Conservation (phyloP, 192 early-diverging fungal genomes). For the Coemansia sp. region DNA sequence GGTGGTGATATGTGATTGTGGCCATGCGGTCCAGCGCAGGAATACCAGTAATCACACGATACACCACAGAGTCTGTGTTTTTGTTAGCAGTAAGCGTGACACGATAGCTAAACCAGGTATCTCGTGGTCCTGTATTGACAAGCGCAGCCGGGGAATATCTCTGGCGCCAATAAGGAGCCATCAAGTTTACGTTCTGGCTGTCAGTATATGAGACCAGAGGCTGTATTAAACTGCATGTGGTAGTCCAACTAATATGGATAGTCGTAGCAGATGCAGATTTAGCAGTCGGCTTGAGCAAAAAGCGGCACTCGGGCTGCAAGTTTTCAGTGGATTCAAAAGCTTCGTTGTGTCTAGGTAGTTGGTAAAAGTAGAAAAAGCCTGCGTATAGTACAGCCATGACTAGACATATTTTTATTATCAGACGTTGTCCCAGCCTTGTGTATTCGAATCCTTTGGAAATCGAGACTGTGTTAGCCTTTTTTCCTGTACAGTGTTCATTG, state of each 20-base stretch:
- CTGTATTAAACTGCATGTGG: background rate
- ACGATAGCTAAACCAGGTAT: background rate
- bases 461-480: too few species aligned
- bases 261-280: background rate
- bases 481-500: too few species aligned
- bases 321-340: too few species aligned
- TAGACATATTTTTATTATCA: conserved; percentile 1
- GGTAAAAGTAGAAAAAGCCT: background rate
- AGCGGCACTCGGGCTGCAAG: background rate
- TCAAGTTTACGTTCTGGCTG: background rate
- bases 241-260: background rate
- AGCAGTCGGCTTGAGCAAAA: background rate
- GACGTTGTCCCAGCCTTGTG: too few species aligned
- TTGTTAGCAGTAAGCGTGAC: too few species aligned
- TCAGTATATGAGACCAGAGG: background rate
- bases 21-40: too few species aligned
- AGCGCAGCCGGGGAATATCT: background rate
- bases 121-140: background rate
- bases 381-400: background rate
- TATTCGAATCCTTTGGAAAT: too few species aligned
- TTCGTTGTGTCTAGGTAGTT: background rate
- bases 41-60: too few species aligned
- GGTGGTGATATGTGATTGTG: too few species aligned
- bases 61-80: too few species aligned
- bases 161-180: background rate